A percentile compares a stretch with the other conserved stretches of the same genome.
phyloP scores from a whole-genome alignment of 2,329 filamentous ascomycete species.

The Chaetomiaceae sp. region DNA sequence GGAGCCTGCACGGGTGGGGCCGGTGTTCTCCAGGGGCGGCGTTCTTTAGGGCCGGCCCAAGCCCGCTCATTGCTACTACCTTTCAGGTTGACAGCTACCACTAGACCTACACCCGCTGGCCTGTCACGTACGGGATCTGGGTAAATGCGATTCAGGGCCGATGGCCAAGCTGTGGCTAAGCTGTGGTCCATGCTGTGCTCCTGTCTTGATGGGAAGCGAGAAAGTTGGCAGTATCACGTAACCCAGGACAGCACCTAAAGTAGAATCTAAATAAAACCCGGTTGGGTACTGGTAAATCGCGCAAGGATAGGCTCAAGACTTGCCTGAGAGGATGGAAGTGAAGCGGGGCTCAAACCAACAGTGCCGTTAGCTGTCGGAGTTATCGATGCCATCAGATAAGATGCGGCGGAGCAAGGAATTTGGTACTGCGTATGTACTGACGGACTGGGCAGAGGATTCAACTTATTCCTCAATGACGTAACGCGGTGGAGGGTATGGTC shows the following conservation, averaged over 20 bases:
- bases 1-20: not conserved
- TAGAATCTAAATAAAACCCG: slow-evolving; percentile 3
- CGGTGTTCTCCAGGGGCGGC: not conserved
- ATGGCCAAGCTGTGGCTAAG: no score
- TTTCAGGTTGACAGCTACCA: not conserved
- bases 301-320: slow-evolving; percentile 5
- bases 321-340: slow-evolving; percentile 5
- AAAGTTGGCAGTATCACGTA: slow-evolving; percentile 13
- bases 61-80: not conserved
- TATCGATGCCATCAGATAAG: slow-evolving; percentile 2
- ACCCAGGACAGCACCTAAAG: not conserved
- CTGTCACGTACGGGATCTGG: not conserved
- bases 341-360: slow-evolving; percentile 17
- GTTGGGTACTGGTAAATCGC: not conserved
- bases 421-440: no score
- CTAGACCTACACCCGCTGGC: not conserved
- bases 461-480: no score
- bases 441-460: not conserved
- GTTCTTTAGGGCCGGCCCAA: not conserved
- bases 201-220: not conserved
- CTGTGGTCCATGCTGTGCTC: not conserved
- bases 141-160: not conserved
- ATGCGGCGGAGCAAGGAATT: slow-evolving; percentile 10
- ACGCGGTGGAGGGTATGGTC: not conserved
- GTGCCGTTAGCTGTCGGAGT: not conserved